Conservation (phyloP, 164 flowering plant genomes). For the Malania oleifera region DNA sequence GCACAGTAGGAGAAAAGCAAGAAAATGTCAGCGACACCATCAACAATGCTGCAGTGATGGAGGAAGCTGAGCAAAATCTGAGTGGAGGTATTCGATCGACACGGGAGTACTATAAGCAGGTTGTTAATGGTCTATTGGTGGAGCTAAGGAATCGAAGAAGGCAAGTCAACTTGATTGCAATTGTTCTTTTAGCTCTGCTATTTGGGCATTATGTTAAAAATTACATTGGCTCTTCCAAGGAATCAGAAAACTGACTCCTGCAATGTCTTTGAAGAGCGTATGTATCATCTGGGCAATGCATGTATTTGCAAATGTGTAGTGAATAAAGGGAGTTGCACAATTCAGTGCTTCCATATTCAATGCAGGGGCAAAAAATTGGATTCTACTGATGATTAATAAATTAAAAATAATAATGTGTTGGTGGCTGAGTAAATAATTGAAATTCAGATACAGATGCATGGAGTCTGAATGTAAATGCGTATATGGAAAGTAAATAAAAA, state of each 20-base stretch:
- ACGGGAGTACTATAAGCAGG: not conserved
- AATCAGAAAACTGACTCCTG: too few relatives aligned
- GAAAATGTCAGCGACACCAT: not conserved
- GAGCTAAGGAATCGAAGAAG: constrained; percentile 6
- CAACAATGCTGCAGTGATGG: not conserved
- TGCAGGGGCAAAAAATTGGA: not conserved
- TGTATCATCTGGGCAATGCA: not conserved
- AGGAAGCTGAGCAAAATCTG: not conserved
- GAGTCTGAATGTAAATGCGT: too few relatives aligned
- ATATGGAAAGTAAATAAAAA: too few relatives aligned
- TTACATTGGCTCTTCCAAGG: constrained; percentile 2
- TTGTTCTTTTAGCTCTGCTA: constrained; percentile 9
- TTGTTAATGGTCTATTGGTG: not conserved
- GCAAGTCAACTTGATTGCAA: constrained; percentile 11
- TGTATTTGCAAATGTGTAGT: not conserved
- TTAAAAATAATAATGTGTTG: not conserved
- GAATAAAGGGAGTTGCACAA: not conserved
- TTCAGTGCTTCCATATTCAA: too few relatives aligned
- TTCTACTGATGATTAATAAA: not conserved
- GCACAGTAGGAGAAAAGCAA: not conserved
- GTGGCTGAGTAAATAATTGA: too few relatives aligned
- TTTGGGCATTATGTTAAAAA: constrained; percentile 10
- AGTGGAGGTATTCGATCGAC: not conserved
- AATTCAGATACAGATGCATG: too few relatives aligned
- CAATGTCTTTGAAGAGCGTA: not conserved